Percentiles rank a stretch among this genome's conserved stretches.
Evolutionary conservation across 140 eudicot species (phyloP).

Genomic region (Erigeron philadelphicus): DNA sequence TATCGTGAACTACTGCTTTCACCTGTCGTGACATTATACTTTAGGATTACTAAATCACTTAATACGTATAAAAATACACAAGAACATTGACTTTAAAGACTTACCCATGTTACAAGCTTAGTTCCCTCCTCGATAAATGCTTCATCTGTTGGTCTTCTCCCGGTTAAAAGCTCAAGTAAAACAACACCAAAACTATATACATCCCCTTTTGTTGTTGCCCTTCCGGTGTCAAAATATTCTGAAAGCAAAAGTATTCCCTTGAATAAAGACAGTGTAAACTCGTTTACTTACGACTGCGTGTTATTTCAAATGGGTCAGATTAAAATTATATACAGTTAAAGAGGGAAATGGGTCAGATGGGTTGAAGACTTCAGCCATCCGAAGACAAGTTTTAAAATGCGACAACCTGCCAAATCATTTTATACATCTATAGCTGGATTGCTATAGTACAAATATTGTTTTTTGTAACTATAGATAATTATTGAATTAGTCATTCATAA

Average conservation of each 20-base stretch:
- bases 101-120: conserved; percentile 84
- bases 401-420: neutral
- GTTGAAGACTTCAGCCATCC: neutral
- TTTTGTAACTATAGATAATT: neutral
- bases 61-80: conserved; percentile 6
- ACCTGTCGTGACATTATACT: conserved; percentile 47
- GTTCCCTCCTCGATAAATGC: conserved; percentile 89
- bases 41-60: neutral
- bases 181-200: conserved; percentile 94
- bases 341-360: neutral
- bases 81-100: conserved; percentile 23
- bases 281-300: neutral
- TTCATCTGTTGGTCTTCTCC: conserved; percentile 80
- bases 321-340: neutral
- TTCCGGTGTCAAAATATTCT: conserved; percentile 96
- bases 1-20: conserved; percentile 65
- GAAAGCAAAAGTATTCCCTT: conserved; percentile 15
- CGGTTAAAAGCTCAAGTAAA: conserved; percentile 80
- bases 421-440: neutral
- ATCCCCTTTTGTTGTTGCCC: conserved; percentile 88
- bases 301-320: neutral
- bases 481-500: neutral
- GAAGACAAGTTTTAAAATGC: neutral
- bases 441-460: neutral
- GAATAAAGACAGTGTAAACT: neutral